Percentiles rank a stretch among this genome's conserved stretches.
These are phyloP conservation scores for Irpex sp. DNA, from an alignment of 1,284 basidiomycete species.

Conservation along the genomic window DNA sequence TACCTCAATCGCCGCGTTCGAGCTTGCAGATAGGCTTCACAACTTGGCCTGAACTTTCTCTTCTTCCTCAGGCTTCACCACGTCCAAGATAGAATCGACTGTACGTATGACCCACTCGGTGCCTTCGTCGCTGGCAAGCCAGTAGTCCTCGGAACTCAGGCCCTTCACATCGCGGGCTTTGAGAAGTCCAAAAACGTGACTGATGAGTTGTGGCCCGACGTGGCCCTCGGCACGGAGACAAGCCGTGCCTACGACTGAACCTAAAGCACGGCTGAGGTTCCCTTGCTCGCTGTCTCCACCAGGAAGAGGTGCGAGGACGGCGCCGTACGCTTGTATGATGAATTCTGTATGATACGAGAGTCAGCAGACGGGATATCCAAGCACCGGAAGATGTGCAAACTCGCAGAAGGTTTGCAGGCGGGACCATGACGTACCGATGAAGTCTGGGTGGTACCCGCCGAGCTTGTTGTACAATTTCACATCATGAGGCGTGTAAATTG, in stretches of 20 bases:
- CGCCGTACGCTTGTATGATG: conserved; percentile 92
- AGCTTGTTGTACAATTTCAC: conserved; percentile 90
- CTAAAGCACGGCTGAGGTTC: conserved; percentile 83
- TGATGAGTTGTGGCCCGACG: conserved; percentile 88
- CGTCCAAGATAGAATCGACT: conserved; percentile 80
- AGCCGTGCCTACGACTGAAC: conserved; percentile 89
- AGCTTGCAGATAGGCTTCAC: conserved; percentile 30
- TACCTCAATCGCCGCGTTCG: not conserved
- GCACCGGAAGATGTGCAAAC: not conserved
- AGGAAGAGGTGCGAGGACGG: conserved; percentile 77
- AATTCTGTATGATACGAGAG: conserved; percentile 54
- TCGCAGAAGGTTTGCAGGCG: not conserved
- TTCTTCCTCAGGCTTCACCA: conserved; percentile 49
- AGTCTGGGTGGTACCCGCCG: conserved; percentile 80
- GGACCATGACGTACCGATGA: conserved; percentile 62
- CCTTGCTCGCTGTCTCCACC: conserved; percentile 59
- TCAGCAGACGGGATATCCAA: conserved; percentile 14
- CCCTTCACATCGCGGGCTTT: conserved; percentile 68
- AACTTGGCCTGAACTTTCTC: conserved; percentile 51
- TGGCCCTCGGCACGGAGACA: conserved; percentile 86
- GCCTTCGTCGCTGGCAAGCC: conserved; percentile 88
- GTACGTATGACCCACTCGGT: conserved; percentile 89
- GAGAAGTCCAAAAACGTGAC: conserved; percentile 91
- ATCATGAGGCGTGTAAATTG: conserved; percentile 89
- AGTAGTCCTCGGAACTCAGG: conserved; percentile 74